Evolutionary conservation across 2,329 filamentous ascomycete genomes (phyloP).

Genomic region (Aspergillus ruber): DNA sequence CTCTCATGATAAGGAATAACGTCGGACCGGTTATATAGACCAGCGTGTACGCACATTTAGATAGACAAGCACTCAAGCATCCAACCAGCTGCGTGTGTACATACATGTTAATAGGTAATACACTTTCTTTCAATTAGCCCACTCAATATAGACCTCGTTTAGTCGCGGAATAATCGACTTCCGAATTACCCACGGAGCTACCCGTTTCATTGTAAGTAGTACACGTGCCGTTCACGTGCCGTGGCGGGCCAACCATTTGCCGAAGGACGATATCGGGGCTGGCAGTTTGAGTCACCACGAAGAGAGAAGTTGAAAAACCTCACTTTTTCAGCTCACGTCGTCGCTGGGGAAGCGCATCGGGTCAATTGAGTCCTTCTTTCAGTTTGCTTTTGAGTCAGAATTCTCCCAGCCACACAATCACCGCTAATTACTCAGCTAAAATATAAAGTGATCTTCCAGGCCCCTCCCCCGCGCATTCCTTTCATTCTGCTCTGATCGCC

Average conservation of each 20-base stretch:
- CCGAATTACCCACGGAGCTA: too few relatives aligned
- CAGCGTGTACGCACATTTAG: too few relatives aligned
- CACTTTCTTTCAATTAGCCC: too few relatives aligned
- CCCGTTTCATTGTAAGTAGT: not conserved
- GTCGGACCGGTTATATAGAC: too few relatives aligned
- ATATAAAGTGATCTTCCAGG: not conserved
- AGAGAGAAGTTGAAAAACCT: not conserved
- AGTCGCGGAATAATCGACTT: too few relatives aligned
- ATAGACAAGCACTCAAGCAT: too few relatives aligned
- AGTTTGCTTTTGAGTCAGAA: not conserved
- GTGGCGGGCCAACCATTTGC: not conserved
- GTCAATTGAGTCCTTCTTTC: not conserved
- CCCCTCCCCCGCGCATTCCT: not conserved
- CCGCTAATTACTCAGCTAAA: not conserved
- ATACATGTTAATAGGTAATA: too few relatives aligned
- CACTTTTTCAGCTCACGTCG: not conserved
- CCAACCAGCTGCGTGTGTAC: too few relatives aligned
- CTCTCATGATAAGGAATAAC: too few relatives aligned
- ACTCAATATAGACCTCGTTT: too few relatives aligned
- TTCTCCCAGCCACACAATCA: not conserved
- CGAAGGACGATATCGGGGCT: constrained; percentile 12
- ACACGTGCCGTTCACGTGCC: not conserved
- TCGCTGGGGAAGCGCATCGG: not conserved
- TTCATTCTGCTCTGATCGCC: not conserved
- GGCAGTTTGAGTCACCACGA: constrained; percentile 14